Evolutionary conservation across 164 flowering plant species (phyloP).

Genomic region (Umbellularia californica): DNA sequence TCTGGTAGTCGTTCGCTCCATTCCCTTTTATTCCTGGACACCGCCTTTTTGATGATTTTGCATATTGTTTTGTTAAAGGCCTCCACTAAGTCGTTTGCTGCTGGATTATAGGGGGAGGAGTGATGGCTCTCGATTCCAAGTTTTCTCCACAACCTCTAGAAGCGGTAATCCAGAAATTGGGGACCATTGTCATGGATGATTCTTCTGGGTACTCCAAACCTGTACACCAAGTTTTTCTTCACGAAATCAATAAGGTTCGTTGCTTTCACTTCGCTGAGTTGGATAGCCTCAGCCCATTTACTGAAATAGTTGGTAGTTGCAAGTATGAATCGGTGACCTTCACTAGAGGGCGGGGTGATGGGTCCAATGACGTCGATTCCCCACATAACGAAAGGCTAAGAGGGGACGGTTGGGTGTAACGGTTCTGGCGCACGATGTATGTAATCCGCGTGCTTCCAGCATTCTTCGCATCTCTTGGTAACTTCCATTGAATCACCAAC

Average conservation of each 20-base stretch:
- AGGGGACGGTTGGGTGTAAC: too few species aligned
- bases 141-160: not conserved
- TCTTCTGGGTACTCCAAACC: not conserved
- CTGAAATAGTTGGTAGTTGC: not conserved
- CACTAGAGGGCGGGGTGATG: too few species aligned
- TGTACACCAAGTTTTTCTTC: not conserved
- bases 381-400: too few species aligned
- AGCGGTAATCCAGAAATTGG: not conserved
- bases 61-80: not conserved
- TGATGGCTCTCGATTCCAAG: not conserved
- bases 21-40: not conserved
- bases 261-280: not conserved
- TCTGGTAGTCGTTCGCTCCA: not conserved
- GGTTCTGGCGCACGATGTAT: too few species aligned
- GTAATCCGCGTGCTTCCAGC: too few species aligned
- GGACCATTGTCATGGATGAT: not conserved
- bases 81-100: not conserved
- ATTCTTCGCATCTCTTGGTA: too few species aligned
- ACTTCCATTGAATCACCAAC: too few species aligned
- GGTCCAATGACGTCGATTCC: too few species aligned
- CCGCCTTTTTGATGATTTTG: not conserved
- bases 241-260: not conserved
- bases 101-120: not conserved
- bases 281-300: not conserved
- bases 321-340: not conserved